A percentile compares a stretch with the other conserved stretches of the same genome.
Conservation (phyloP, 768 basidiomycete genomes). For the Leucosporidium scottii region DNA sequence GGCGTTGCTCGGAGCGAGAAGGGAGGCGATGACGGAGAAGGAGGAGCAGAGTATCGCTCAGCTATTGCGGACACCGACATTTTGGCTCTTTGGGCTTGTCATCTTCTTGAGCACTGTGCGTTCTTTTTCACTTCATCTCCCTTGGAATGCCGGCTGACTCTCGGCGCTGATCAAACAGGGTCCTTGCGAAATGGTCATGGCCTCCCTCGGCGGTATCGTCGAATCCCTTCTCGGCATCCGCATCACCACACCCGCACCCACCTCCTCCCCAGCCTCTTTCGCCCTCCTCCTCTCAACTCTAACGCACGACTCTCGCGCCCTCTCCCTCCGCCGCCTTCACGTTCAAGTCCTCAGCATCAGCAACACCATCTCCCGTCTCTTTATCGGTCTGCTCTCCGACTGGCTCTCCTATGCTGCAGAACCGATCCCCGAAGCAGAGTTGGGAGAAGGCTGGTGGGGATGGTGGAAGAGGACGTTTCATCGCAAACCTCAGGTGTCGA, state of each 20-base stretch:
- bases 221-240: conserved; percentile 13
- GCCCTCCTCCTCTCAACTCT: background rate
- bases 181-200: conserved; percentile 27
- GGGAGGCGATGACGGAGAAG: background rate
- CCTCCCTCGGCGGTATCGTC: conserved; percentile 16
- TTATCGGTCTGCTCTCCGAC: conserved; percentile 30
- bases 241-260: background rate
- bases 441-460: background rate
- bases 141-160: background rate
- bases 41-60: background rate
- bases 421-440: background rate
- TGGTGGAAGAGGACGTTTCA: no score
- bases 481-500: background rate
- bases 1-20: background rate
- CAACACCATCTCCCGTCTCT: conserved; percentile 31
- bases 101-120: conserved; percentile 28
- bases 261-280: background rate
- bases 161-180: background rate
- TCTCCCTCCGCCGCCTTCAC: conserved; percentile 21
- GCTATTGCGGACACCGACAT: conserved; percentile 14
- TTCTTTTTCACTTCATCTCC: conserved; percentile 9
- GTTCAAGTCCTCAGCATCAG: conserved; percentile 27
- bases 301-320: background rate
- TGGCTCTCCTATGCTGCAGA: conserved; percentile 14
- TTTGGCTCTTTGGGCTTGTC: conserved; percentile 31